phyloP scores from a whole-genome alignment of 768 basidiomycete genomes.

The Royoungia palumana region DNA sequence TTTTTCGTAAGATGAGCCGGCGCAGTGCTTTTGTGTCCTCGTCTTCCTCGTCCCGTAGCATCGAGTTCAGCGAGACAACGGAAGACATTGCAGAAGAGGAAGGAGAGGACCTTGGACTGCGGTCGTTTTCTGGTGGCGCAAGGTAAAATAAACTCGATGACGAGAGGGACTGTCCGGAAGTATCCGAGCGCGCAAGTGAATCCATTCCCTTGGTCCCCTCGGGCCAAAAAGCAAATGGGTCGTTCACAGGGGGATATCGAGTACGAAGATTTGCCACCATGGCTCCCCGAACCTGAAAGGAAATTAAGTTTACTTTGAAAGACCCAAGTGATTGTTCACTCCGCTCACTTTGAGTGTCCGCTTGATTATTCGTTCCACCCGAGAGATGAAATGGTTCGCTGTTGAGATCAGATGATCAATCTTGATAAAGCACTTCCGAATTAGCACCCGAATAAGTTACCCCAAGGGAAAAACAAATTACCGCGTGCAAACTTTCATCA shows the following conservation, averaged over 20 bases:
- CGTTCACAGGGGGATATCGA: slow-evolving; percentile 21
- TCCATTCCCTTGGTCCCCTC: slow-evolving; percentile 1
- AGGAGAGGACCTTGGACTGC: slow-evolving; percentile 13
- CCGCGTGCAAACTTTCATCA: slow-evolving; percentile 50
- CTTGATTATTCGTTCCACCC: slow-evolving; percentile 55
- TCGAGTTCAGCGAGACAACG: slow-evolving; percentile 45
- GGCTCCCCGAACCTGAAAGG: slow-evolving; percentile 45
- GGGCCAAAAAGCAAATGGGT: slow-evolving; percentile 21
- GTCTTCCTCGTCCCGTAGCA: slow-evolving; percentile 54
- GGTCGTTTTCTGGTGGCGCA: slow-evolving; percentile 14
- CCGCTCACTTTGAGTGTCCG: slow-evolving; percentile 51
- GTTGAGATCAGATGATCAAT: slow-evolving; percentile 54
- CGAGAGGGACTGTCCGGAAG: slow-evolving; percentile 1
- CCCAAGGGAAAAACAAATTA: slow-evolving; percentile 35
- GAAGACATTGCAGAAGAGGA: slow-evolving; percentile 34
- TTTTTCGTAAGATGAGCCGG: slow-evolving; percentile 61
- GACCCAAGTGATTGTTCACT: background rate
- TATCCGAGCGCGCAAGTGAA: background rate
- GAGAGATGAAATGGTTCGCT: slow-evolving; percentile 52
- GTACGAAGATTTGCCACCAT: slow-evolving; percentile 44
- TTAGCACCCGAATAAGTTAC: slow-evolving; percentile 8
- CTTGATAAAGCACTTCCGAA: slow-evolving; percentile 28
- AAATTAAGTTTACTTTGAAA: slow-evolving; percentile 3
- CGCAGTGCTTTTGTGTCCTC: slow-evolving; percentile 62
- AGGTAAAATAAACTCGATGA: slow-evolving; percentile 20